Base-by-base conservation (phyloP, 306 rosid species). In the Begonia fuchsioides region DNA sequence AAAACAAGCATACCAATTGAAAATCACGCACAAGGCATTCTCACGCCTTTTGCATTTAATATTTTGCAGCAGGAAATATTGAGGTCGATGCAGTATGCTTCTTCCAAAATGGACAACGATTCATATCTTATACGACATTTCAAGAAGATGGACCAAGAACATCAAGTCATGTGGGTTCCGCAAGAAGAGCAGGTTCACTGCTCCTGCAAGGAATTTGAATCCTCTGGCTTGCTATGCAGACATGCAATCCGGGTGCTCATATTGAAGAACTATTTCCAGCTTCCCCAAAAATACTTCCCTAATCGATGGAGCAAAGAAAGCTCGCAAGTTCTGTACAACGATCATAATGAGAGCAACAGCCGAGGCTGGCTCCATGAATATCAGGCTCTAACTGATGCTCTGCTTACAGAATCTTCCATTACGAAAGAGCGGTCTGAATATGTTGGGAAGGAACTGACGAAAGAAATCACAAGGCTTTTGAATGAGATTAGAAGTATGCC, bases 171-270 rank as follows among this genome's bases (percentile, higher is more conserved):
- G 44, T 90, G 93, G 87, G 55, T 84, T 19, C 76, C 77, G 9
- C 84, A 85, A 54, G 79, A 74, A 1, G 94, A 85, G 48, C 94
- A 73, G 55, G 66, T 90, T 49, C 94, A 77, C 66, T 90, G 95
- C 68, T 90, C 93, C 55, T 90, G 94, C 66, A 90, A 85, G 68
- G 98, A 90, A 44, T 90, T 85, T 66, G 98, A 90, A 58, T 79
- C 95, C 48, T 81, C 98, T 0, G 95, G 98, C 65, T 52, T 79
- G 50, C 68, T 81, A 49, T 90, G 95, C 70, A 76, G 98, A 64
- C 98, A 90, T 32, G 83, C 87, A 12, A 74, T 81, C 39, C 82
- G 75, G 32, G 63, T 85, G 49, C 66, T 85, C 45, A 44, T 77
- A 3, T 50, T 64, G 38, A 90, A 90, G 74, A 81, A 77, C 60